Evolutionary conservation across 257 asterid genomes (phyloP), one percentile per base, ranked within the genome.

Genomic region (Nicotiana noctiflora): DNA sequence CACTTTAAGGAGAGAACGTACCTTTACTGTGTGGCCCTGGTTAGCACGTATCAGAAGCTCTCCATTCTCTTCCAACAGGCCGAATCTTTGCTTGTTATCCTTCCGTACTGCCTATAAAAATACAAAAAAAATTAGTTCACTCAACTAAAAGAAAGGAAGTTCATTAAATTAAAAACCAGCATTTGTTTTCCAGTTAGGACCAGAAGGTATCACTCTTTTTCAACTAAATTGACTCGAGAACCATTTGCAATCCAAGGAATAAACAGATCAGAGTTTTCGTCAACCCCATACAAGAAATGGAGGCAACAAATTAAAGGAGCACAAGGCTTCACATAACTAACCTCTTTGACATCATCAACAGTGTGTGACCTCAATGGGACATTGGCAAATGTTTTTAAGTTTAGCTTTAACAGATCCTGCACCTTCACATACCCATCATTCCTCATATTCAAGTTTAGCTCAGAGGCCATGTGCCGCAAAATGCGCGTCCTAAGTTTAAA

Each of bases 391-490:
- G 99, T 91, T 82, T 86, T 96, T 65, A 94, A 75, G 85, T 94
- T 86, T 57, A 94, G 88, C 91, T 89, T 91, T 76, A 96, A 90
- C 83, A 94, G 86, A 82, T 92, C 97, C 78, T 86, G 90, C 80
- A 94, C 97, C 86, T 92, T 94, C 70, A 92, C 96, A 91, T 87
- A 96, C 81, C 98, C 99, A 84, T 96, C 98, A 84, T 76, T 81
- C 84, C 97, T 92, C 94, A 94, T 92, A 75, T 91, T 89, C 86
- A 96, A 84, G 56, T 88, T 93, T 88, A 94, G 84, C 86, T 94
- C 96, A 34, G 95, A 85, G 81, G 96, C 97, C 99, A 89, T 90
- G 84, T 94, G 99, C 82, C 98, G 92, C 86, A 94, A 85, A 87
- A 96, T 76, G 52, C 97, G 92, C 3, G 98, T 91, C 83, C 99